Conservation (phyloP, 1,139 yeast genomes). For the Hemisphaericaspora subhashii region DNA sequence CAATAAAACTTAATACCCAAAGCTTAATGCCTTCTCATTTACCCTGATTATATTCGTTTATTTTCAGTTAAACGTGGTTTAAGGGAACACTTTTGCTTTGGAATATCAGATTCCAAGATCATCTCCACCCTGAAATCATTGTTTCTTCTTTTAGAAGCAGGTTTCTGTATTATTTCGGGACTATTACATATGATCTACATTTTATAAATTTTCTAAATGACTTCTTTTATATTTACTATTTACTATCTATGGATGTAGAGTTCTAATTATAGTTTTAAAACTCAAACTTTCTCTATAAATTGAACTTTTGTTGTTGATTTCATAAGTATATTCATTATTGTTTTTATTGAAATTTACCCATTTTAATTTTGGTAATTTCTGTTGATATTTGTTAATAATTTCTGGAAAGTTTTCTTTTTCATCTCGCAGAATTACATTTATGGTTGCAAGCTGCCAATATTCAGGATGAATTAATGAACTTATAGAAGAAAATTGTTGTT, state of each 20-base stretch:
- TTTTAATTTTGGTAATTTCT: conserved; percentile 9
- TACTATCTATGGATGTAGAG: conserved; percentile 7
- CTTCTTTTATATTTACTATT: neutral
- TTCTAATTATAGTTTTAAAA: conserved; percentile 11
- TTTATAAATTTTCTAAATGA: conserved; percentile 1
- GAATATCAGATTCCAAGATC: conserved; percentile 37
- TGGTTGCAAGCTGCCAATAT: neutral
- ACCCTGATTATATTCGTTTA: conserved; percentile 55
- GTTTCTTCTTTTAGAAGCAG: conserved; percentile 12
- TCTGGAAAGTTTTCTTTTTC: neutral
- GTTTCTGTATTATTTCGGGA: conserved; percentile 33
- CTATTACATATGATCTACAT: conserved; percentile 44
- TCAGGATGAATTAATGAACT: conserved; percentile 1
- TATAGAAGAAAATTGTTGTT: too few relatives aligned
- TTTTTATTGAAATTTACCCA: conserved; percentile 13
- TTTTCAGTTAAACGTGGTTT: conserved; percentile 51
- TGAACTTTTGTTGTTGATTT: conserved; percentile 8
- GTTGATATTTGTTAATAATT: conserved; percentile 8
- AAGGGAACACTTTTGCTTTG: conserved; percentile 52
- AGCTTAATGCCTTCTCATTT: conserved; percentile 51
- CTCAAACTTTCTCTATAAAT: conserved; percentile 14
- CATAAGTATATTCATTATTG: conserved; percentile 12
- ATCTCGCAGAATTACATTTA: neutral
- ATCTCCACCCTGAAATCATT: conserved; percentile 49
- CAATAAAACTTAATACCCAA: conserved; percentile 22